These are phyloP conservation scores for Hansfordia pulvinata DNA, from an alignment of 2,329 filamentous ascomycete genomes.

Conservation along the genomic window DNA sequence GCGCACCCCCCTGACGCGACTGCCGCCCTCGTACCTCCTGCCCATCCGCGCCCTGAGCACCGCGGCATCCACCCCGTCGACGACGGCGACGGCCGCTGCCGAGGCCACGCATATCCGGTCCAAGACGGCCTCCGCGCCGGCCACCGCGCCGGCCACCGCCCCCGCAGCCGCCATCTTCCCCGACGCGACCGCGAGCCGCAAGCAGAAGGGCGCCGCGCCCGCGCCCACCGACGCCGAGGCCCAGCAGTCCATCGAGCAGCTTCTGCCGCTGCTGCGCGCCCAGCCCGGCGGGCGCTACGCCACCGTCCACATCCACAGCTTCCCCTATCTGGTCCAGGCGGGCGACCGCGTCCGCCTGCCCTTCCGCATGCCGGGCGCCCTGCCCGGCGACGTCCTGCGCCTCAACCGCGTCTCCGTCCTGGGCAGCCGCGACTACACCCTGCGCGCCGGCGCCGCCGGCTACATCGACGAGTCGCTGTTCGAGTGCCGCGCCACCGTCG, in stretches of 20 bases:
- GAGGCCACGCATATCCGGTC: no score
- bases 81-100: background rate
- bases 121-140: slow-evolving; percentile 1
- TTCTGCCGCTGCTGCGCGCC: slow-evolving; percentile 58
- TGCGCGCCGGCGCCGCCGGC: slow-evolving; percentile 68
- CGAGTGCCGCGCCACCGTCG: slow-evolving; percentile 71
- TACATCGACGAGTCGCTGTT: slow-evolving; percentile 76
- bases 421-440: slow-evolving; percentile 80
- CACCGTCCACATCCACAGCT: slow-evolving; percentile 65
- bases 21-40: slow-evolving; percentile 37
- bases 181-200: slow-evolving; percentile 13
- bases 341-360: slow-evolving; percentile 68
- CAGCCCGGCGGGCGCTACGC: slow-evolving; percentile 71
- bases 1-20: slow-evolving; percentile 26
- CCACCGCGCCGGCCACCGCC: slow-evolving; percentile 4
- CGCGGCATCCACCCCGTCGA: slow-evolving; percentile 15
- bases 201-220: slow-evolving; percentile 30
- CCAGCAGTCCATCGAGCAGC: slow-evolving; percentile 30
- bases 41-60: slow-evolving; percentile 30
- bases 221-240: slow-evolving; percentile 34
- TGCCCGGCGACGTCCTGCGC: slow-evolving; percentile 73
- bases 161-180: slow-evolving; percentile 2
- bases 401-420: slow-evolving; percentile 74
- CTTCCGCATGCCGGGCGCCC: slow-evolving; percentile 63
- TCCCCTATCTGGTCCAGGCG: slow-evolving; percentile 64